Conservation (phyloP, 108 stramenopile species). For the Discostella pseudostelligera region DNA sequence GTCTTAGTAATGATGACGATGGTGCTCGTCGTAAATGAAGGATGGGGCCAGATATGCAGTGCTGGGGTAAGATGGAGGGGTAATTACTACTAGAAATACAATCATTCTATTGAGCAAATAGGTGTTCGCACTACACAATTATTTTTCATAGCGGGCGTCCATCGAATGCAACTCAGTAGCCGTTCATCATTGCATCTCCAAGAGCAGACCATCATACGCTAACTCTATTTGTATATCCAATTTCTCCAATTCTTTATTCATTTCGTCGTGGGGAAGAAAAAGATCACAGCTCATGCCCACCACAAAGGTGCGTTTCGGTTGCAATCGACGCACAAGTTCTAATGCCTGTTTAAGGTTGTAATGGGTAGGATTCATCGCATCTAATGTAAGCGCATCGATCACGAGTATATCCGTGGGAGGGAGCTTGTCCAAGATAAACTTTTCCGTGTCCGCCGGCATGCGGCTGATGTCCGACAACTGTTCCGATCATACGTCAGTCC, state of each 20-base stretch:
- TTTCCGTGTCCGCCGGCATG: conserved; percentile 68
- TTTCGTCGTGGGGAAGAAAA: conserved; percentile 77
- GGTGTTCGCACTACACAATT: too few relatives aligned
- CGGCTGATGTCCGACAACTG: conserved; percentile 76
- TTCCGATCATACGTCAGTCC: background rate
- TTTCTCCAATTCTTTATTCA: conserved; percentile 55
- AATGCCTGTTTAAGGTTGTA: conserved; percentile 69
- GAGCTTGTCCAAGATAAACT: conserved; percentile 59
- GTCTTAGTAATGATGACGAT: conserved; percentile 7
- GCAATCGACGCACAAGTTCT: conserved; percentile 45
- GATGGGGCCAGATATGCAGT: too few relatives aligned
- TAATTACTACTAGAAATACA: too few relatives aligned
- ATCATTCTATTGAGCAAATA: too few relatives aligned
- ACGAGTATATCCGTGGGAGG: conserved; percentile 81
- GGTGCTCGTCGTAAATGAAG: background rate
- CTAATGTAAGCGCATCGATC: conserved; percentile 60
- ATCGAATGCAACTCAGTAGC: too few relatives aligned
- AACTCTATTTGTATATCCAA: conserved; percentile 47
- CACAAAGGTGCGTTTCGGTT: conserved; percentile 61
- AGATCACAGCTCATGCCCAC: conserved; percentile 86
- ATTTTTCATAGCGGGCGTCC: too few relatives aligned
- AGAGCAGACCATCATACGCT: conserved; percentile 66
- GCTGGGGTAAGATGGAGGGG: background rate
- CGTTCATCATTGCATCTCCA: conserved; percentile 7
- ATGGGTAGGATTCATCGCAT: conserved; percentile 52